A percentile compares a stretch with the other conserved stretches of the same genome.
These are phyloP conservation scores for Schoenoplectus triqueter DNA, from an alignment of 202 grass and related monocot species.

Conservation along the genomic window DNA sequence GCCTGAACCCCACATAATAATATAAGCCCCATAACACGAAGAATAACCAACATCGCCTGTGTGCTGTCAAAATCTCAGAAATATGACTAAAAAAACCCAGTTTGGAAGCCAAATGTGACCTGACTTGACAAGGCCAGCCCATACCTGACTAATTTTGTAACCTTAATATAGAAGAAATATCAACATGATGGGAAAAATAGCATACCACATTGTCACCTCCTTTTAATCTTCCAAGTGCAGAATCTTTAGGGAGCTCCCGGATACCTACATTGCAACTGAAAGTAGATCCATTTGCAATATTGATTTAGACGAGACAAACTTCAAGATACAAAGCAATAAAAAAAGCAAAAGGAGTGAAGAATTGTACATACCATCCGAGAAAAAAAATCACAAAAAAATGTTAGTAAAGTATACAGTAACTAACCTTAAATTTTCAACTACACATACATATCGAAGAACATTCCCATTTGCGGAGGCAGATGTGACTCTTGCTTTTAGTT, in stretches of 20 bases:
- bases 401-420: constrained; percentile 13
- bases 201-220: constrained; percentile 98
- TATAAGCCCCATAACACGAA: background rate
- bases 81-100: constrained; percentile 11
- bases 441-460: constrained; percentile 84
- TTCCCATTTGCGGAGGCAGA: constrained; percentile 76
- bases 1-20: background rate
- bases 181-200: constrained; percentile 5
- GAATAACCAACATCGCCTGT: background rate
- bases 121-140: background rate
- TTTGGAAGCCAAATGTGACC: background rate
- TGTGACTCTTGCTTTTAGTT: constrained; percentile 67
- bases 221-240: constrained; percentile 81
- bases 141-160: background rate
- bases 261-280: constrained; percentile 85
- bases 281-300: constrained; percentile 7
- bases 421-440: constrained; percentile 64
- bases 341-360: background rate
- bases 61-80: constrained; percentile 8
- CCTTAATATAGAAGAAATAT: background rate
- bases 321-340: background rate
- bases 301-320: background rate
- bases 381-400: background rate
- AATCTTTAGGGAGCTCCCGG: constrained; percentile 83
- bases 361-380: background rate